Evolutionary conservation across 805 yeast genomes (phyloP).

Genomic region (Suhomyces xylopsoci): DNA sequence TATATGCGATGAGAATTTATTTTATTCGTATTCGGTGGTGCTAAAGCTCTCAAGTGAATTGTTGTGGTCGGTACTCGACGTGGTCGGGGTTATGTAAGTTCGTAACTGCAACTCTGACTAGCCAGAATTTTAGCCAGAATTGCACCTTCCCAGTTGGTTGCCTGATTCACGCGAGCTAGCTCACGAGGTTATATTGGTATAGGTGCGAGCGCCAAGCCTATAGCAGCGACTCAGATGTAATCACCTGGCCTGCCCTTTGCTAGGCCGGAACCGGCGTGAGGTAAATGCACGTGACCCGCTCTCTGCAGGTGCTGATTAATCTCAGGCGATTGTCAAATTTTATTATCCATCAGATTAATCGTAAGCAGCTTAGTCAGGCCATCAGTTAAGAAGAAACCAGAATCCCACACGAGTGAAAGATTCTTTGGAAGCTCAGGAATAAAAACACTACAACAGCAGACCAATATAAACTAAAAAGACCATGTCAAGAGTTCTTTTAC

Average conservation of each 20-base stretch:
- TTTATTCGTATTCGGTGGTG: background rate
- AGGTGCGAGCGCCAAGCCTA: background rate
- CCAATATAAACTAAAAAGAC: background rate
- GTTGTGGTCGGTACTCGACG: background rate
- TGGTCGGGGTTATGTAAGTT: background rate
- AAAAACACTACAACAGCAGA: background rate
- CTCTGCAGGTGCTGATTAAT: background rate
- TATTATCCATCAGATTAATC: background rate
- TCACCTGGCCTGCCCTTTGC: background rate
- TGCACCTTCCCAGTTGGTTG: background rate
- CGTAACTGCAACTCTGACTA: background rate
- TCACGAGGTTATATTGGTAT: no score
- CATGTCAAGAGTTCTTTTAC: constrained; percentile 33
- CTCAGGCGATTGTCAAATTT: background rate
- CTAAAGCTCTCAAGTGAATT: background rate
- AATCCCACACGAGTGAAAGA: background rate
- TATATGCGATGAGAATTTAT: background rate
- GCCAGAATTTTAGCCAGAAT: background rate
- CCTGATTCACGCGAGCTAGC: background rate
- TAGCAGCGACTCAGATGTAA: background rate
- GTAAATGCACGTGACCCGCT: background rate
- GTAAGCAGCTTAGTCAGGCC: background rate
- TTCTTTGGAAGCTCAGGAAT: background rate
- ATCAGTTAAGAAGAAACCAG: background rate
- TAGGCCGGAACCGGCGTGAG: background rate